A percentile compares a stretch with the other conserved stretches of the same genome.
These are phyloP conservation scores for Trametes cinnabarina DNA, from an alignment of 768 basidiomycete genomes.

Conservation along the genomic window DNA sequence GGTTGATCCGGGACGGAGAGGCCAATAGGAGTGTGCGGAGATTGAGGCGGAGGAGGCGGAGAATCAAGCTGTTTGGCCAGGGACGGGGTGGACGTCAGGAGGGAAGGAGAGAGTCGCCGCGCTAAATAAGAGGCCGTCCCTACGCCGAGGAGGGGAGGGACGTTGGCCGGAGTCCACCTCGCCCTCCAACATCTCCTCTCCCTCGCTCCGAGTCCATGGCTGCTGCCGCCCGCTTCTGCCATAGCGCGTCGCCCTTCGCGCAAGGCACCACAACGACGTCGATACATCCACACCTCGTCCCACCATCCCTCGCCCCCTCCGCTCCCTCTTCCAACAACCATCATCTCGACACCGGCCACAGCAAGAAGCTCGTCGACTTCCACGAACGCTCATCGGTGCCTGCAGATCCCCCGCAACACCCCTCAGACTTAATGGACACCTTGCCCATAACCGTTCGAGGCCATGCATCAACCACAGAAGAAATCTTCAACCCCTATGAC, in stretches of 20 bases:
- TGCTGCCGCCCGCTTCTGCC: conserved; percentile 8
- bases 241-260: neutral
- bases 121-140: conserved; percentile 16
- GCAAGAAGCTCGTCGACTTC: neutral
- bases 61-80: neutral
- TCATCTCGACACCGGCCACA: neutral
- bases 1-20: conserved; percentile 4
- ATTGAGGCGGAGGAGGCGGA: neutral
- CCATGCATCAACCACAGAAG: neutral
- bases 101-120: neutral
- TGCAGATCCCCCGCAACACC: conserved; percentile 13
- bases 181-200: neutral
- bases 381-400: conserved; percentile 10
- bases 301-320: neutral
- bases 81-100: conserved; percentile 16
- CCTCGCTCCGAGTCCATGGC: conserved; percentile 6
- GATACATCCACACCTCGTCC: neutral
- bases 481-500: conserved; percentile 1
- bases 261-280: neutral
- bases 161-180: conserved; percentile 2
- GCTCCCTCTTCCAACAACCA: neutral
- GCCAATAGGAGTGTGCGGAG: neutral
- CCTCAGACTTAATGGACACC: neutral
- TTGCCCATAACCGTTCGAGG: neutral
- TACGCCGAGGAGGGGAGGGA: neutral